phyloP scores from a whole-genome alignment of 2,329 filamentous ascomycete genomes.

The Penicillium sp. region DNA sequence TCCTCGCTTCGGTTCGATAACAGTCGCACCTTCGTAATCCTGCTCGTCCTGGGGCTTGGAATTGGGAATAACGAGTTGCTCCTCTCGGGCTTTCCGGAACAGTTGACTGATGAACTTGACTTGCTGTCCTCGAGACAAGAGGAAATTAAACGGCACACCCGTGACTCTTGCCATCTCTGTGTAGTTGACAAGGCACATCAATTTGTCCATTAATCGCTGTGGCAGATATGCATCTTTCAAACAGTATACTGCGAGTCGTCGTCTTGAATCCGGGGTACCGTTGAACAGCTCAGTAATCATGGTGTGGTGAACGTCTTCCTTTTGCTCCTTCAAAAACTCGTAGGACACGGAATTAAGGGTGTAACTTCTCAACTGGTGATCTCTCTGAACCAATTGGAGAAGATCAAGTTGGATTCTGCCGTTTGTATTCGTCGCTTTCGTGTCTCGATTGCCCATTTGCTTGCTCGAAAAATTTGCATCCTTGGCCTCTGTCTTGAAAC shows the following conservation, averaged over 20 bases:
- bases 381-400: constrained; percentile 89
- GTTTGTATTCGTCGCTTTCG: constrained; percentile 90
- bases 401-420: constrained; percentile 90
- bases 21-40: constrained; percentile 95
- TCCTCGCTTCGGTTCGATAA: constrained; percentile 90
- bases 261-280: constrained; percentile 86
- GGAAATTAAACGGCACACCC: constrained; percentile 93
- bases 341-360: constrained; percentile 95
- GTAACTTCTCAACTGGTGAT: constrained; percentile 93
- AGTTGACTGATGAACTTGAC: constrained; percentile 97
- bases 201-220: constrained; percentile 91
- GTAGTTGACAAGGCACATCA: constrained; percentile 98
- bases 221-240: constrained; percentile 96
- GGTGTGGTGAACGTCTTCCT: constrained; percentile 97
- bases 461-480: constrained; percentile 92
- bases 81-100: constrained; percentile 89
- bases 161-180: constrained; percentile 99
- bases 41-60: constrained; percentile 72
- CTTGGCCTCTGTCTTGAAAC: constrained; percentile 68
- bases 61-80: constrained; percentile 93
- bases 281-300: constrained; percentile 99
- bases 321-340: constrained; percentile 93
- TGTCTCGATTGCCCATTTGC: constrained; percentile 95
- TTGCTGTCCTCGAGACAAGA: constrained; percentile 89
- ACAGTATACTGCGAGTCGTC: constrained; percentile 91